Conservation (phyloP, 176 grass and related monocot genomes). For the Musa schizocarpa region DNA sequence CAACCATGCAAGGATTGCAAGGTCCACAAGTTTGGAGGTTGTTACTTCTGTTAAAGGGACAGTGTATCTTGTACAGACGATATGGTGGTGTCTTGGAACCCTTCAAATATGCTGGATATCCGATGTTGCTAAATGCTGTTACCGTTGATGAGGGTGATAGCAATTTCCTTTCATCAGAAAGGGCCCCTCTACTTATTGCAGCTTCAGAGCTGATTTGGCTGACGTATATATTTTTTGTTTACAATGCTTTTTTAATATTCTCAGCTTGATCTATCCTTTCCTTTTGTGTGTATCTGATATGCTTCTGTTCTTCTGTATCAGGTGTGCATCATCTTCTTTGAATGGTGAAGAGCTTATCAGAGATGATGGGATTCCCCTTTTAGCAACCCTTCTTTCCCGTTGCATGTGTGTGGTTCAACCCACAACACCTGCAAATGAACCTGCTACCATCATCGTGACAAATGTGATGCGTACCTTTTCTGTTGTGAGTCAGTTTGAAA, state of each 20-base stretch:
- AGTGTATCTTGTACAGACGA: conserved; percentile 96
- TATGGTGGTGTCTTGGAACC: conserved; percentile 88
- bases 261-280: conserved; percentile 15
- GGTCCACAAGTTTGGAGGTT: conserved; percentile 94
- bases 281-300: conserved; percentile 19
- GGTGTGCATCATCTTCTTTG: conserved; percentile 85
- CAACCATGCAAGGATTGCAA: conserved; percentile 98
- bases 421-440: conserved; percentile 85
- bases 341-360: conserved; percentile 98
- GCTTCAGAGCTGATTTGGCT: conserved; percentile 98
- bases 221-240: conserved; percentile 52
- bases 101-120: conserved; percentile 99
- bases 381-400: conserved; percentile 93
- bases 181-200: conserved; percentile 75
- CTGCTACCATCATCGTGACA: conserved; percentile 79
- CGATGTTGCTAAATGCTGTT: conserved; percentile 92
- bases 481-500: conserved; percentile 77
- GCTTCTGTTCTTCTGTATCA: conserved; percentile 15
- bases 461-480: conserved; percentile 95
- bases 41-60: conserved; percentile 84
- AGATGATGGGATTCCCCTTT: conserved; percentile 85
- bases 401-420: conserved; percentile 96
- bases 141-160: conserved; percentile 89
- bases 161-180: conserved; percentile 98
- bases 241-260: conserved; percentile 13